Evolutionary conservation across 805 yeast species (phyloP), one percentile per base, ranked within the genome.

Genomic region (Schwanniomyces polymorphus): DNA sequence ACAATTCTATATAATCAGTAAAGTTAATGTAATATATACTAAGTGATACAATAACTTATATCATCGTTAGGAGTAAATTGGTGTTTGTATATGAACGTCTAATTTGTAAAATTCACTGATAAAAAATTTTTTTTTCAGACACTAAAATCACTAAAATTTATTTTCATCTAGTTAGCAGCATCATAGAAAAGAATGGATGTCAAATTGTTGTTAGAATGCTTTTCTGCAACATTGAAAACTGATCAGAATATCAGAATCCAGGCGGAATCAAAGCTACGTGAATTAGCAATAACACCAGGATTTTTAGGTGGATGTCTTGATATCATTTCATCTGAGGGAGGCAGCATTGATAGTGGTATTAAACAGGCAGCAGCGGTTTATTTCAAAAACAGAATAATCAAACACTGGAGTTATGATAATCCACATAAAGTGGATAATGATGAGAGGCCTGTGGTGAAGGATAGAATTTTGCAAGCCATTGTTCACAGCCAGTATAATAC

Each of bases 251-350:
- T 76, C 18, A 81, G 96, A 55, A 74, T 72, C 43, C 79, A 80
- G 43, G 94, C 97, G 0, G 97, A 92, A 66, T 47, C 60, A 1
- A 81, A 83, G 54, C 76, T 91, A 42, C 77, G 77, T 47, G 74
- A 75, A 56, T 82, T 85, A 7, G 80, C 85, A 42, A 57, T 60
- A 26, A 64, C 76, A 3, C 81, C 87, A 1, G 96, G 96, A 5
- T 91, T 91, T 60, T 68, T 89, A 34, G 86, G 86, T 5, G 91
- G 92, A 1, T 88, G 96, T 64, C 70, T 92, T 41, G 92, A 88
- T 60, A 85, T 91, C 43, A 75, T 90, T 16, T 23, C 51, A 46
- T 53, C 50, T 3, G 44, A 35, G n/a, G 37, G 44, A 35, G 27
- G 41, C 12, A 37, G 33, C 5, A 47, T 54, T 2, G 48, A 54